Evolutionary conservation across 2,329 filamentous ascomycete species (phyloP), one percentile per base, ranked within the genome.

Genomic region (Fulvia fulva): DNA sequence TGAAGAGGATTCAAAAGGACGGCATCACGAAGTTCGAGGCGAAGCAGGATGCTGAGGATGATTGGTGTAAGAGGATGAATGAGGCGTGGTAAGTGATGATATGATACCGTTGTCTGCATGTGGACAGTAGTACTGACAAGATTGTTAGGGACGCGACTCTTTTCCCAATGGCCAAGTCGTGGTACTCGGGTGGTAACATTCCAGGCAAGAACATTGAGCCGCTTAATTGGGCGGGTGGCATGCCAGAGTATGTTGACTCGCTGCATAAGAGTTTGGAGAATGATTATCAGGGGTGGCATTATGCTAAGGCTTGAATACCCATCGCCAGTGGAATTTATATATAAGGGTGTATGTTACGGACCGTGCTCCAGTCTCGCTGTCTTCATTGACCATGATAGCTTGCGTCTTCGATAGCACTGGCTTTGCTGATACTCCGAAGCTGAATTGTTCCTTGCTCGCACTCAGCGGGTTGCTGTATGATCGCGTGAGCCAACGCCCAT

Each of bases 191-290:
- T 45, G 74, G 74, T 12, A 80, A 79, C 46, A 70, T 80, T 9
- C 76, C 77, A 0, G 77, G 77, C 12, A 78, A 78, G 69, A 68
- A 72, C 11, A 70, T 74, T 16, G 77, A 79, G 67, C 76, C 77
- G 57, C 65, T 79, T 51, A 78, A 73, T 50, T 79, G 73, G 63
- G 70, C 75, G 9, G 76, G 77, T 6, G 77, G 77, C 0, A 69
- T 78, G 77, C 37, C 65, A 12, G 62, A 65, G 49, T 70, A 70
- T 49, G 57, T 63, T 14, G 59, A 67, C 12, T 56, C 57, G n/a
- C 53, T 69, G 55, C 61, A 68, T 28, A 63, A 62, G 57, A 65
- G 61, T 22, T 62, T 70, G 53, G 67, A 69, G 46, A 70, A 70
- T 47, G 57, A 65, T 50, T 70, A 66, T 37, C 68, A 70, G 60